Base-by-base conservation (phyloP, 176 grass and related monocot genomes). In the Carex parvula region DNA sequence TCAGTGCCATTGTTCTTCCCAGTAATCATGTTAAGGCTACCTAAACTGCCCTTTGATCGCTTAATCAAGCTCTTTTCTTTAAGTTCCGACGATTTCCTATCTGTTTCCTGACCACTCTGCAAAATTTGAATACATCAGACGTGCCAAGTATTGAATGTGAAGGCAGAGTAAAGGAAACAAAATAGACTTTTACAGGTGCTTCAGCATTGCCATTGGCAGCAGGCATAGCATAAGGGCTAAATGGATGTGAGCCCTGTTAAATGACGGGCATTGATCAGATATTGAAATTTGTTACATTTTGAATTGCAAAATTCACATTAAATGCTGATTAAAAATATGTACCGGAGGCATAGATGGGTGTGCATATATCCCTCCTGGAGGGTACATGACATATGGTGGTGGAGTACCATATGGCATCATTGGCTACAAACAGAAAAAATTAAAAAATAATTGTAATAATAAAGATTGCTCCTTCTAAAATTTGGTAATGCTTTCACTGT, bases 31-130 rank as follows among this genome's bases (percentile, higher is more conserved):
- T 92, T 95, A 86, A 95, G 87, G 89, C 96, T 99, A 71, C 96
- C 93, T 90, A 95, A 99, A 95, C 91, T 96, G 85, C 88, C 91
- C 91, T 90, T 95, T 39, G 96, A 95, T 87, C 89, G 89, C 83
- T 94, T 99, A 35, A 91, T 84, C 30, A 84, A 84, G 86, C 89
- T 92, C 84, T 88, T 93, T 86, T 94, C 93, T 85, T 94, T 99
- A 77, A 90, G 88, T 80, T 99, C 91, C 20, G 85, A 89, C 54
- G 91, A 85, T 68, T 92, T 98, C 13, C 84, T 86, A 82, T 95
- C 89, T 33, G 84, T 87, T 88, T 98, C 91, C 72, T 69, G 84
- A 79, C 30, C 87, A 85, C 62, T 88, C 93, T 95, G 62, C 54
- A 97, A 85, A 88, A 76, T 39, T 18, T 58, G 63, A 70, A 67